Percentiles rank a stretch among this genome's conserved stretches.
Evolutionary conservation across 1,284 basidiomycete species (phyloP).

Genomic region (Leccinum olivaceoglutinosum): DNA sequence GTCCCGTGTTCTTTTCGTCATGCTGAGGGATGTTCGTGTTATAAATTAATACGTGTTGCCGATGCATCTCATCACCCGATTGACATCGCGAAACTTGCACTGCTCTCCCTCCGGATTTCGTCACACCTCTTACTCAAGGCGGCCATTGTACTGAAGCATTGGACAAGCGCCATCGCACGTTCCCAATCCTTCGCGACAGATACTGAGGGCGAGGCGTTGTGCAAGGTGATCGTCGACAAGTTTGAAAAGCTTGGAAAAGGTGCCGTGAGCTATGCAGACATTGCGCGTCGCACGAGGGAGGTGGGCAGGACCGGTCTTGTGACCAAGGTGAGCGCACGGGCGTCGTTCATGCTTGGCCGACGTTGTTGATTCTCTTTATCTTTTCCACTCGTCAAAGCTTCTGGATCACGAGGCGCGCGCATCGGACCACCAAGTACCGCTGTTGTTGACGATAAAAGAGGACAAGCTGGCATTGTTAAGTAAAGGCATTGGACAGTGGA

Average conservation of each 20-base stretch:
- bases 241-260: slow-evolving; percentile 69
- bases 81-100: slow-evolving; percentile 87
- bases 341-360: slow-evolving; percentile 7
- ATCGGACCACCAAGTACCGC: slow-evolving; percentile 83
- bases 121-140: slow-evolving; percentile 77
- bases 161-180: slow-evolving; percentile 85
- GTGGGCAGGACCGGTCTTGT: slow-evolving; percentile 82
- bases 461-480: slow-evolving; percentile 81
- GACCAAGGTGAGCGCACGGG: slow-evolving; percentile 58
- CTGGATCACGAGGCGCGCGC: slow-evolving; percentile 87
- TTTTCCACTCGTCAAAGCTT: slow-evolving; percentile 45
- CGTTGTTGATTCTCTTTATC: neutral
- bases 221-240: slow-evolving; percentile 81
- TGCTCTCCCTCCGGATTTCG: slow-evolving; percentile 79
- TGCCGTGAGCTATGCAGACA: slow-evolving; percentile 89
- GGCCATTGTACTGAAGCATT: slow-evolving; percentile 88
- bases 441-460: slow-evolving; percentile 92
- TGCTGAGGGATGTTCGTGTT: slow-evolving; percentile 4
- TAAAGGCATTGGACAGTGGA: slow-evolving; percentile 84
- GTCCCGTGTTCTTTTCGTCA: neutral
- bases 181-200: slow-evolving; percentile 55
- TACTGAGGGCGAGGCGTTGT: slow-evolving; percentile 25
- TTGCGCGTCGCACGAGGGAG: slow-evolving; percentile 92
- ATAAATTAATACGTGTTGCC: slow-evolving; percentile 80
- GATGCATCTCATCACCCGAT: slow-evolving; percentile 72